Evolutionary conservation across 495 filamentous ascomycete species (phyloP).

Genomic region (Tuber brumale): DNA sequence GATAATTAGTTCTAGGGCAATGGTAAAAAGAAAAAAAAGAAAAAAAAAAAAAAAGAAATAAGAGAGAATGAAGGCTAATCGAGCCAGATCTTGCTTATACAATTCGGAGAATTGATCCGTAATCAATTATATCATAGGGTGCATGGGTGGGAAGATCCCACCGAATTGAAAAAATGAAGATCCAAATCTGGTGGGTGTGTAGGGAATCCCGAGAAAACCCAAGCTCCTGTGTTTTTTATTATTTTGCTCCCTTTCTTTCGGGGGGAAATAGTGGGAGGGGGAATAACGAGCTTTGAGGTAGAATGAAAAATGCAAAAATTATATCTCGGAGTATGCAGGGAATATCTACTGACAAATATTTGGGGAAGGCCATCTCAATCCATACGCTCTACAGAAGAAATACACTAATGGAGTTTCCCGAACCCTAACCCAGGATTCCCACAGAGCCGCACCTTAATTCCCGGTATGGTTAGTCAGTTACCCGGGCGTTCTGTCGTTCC

Average conservation of each 20-base stretch:
- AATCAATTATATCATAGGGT: not conserved
- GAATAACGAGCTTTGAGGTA: slow-evolving; percentile 6
- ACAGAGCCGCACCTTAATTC: slow-evolving; percentile 39
- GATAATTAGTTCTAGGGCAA: slow-evolving; percentile 3
- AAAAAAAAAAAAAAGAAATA: not conserved
- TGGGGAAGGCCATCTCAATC: slow-evolving; percentile 14
- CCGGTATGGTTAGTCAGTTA: slow-evolving; percentile 22
- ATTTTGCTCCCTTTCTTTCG: not conserved
- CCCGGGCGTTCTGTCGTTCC: slow-evolving; percentile 26
- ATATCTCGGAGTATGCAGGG: slow-evolving; percentile 7
- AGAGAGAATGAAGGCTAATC: not conserved
- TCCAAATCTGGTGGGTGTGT: not conserved
- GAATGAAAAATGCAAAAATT: slow-evolving; percentile 12
- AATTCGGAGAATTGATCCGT: slow-evolving; percentile 1
- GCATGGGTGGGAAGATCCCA: not conserved
- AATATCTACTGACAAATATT: not conserved
- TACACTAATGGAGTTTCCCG: slow-evolving; percentile 14
- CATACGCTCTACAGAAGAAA: slow-evolving; percentile 15
- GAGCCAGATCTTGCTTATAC: not conserved
- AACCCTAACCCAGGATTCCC: slow-evolving; percentile 26
- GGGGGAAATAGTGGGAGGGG: not conserved
- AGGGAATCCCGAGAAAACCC: not conserved
- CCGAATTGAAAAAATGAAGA: not conserved
- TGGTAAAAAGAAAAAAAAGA: not conserved
- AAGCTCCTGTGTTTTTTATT: not conserved